phyloP scores from a whole-genome alignment of 1,284 basidiomycete species.

The Inonotus obliquus region DNA sequence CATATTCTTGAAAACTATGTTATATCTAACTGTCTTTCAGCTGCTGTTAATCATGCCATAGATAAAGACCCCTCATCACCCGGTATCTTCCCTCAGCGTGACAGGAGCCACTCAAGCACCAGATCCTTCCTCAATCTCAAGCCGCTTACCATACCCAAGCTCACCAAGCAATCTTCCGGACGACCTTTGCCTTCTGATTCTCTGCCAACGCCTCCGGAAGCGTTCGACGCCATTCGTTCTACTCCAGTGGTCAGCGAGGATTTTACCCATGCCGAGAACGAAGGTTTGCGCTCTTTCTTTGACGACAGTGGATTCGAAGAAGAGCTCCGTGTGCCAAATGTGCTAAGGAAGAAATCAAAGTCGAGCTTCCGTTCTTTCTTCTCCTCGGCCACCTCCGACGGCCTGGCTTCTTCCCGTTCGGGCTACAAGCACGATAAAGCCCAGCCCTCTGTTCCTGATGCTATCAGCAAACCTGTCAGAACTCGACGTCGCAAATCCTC shows the following conservation, averaged over 20 bases:
- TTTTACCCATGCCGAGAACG: neutral
- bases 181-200: slow-evolving; percentile 4
- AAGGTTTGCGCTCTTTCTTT: slow-evolving; percentile 15
- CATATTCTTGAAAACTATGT: neutral
- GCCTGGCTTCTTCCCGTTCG: neutral
- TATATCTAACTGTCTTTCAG: neutral
- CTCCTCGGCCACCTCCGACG: neutral
- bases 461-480: neutral
- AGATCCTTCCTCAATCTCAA: slow-evolving; percentile 11
- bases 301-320: slow-evolving; percentile 18
- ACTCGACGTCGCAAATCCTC: neutral
- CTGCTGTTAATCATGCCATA: neutral
- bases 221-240: neutral
- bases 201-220: neutral
- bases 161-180: slow-evolving; percentile 2
- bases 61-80: neutral
- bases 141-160: slow-evolving; percentile 6
- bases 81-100: neutral
- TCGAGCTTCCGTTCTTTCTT: slow-evolving; percentile 14
- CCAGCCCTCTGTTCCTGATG: neutral
- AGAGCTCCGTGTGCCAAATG: neutral
- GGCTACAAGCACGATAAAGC: neutral
- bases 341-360: slow-evolving; percentile 11
- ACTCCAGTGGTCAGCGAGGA: neutral
- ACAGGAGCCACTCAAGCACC: neutral